These are phyloP conservation scores for Gynostemma pentaphyllum DNA, from an alignment of 306 rosid species.

Conservation along the genomic window DNA sequence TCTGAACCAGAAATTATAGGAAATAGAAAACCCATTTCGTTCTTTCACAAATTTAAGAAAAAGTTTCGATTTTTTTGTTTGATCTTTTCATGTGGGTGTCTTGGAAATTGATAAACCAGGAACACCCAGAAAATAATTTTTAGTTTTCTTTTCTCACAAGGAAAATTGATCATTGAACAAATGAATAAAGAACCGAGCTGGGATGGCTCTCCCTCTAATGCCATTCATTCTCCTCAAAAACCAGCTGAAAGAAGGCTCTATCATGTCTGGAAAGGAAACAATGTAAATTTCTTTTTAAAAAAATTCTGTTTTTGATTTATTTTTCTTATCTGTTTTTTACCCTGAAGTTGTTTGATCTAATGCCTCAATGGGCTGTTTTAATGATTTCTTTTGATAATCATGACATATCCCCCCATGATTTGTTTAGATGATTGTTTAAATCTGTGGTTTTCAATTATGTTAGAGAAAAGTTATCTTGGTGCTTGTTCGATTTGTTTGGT, in stretches of 20 bases:
- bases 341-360: background rate
- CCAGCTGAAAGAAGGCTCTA: conserved; percentile 13
- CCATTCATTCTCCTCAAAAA: conserved; percentile 13
- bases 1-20: background rate
- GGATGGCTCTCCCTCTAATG: conserved; percentile 17
- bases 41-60: background rate
- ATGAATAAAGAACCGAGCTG: conserved; percentile 3
- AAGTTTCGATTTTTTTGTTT: background rate
- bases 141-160: background rate
- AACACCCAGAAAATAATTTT: conserved; percentile 11
- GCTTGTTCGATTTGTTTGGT: background rate
- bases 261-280: conserved; percentile 19
- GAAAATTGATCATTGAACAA: background rate
- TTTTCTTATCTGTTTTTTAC: background rate
- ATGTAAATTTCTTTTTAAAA: conserved; percentile 7
- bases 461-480: background rate
- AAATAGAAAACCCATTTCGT: conserved; percentile 6
- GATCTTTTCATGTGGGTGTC: conserved; percentile 5
- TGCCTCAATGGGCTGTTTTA: background rate
- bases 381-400: background rate
- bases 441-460: background rate
- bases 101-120: background rate
- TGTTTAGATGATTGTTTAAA: background rate
- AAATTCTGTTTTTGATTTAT: too few relatives aligned
- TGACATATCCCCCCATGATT: background rate